Conservation (phyloP, 169 alveolate species). For the Plasmodium knowlesi region DNA sequence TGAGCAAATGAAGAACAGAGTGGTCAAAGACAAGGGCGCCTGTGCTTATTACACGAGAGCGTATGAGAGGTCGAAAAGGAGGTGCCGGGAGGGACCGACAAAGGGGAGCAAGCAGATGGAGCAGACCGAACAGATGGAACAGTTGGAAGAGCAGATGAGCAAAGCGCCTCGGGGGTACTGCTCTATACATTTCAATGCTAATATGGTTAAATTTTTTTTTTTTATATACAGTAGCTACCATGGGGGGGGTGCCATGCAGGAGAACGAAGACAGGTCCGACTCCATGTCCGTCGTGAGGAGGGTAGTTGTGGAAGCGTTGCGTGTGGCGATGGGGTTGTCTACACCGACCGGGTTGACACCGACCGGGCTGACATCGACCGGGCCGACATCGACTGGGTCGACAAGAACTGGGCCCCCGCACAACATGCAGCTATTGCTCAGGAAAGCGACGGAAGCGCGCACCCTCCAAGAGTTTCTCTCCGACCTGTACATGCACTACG, state of each 20-base stretch:
- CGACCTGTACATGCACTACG: conserved; percentile 22
- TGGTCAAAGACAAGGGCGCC: background rate
- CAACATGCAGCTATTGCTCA: background rate
- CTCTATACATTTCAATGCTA: conserved; percentile 19
- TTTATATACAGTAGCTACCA: background rate
- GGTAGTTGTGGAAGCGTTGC: background rate
- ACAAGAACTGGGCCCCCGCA: background rate
- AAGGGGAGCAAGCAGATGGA: background rate
- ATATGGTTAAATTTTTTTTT: conserved; percentile 26
- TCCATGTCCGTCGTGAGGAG: background rate
- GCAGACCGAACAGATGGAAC: background rate
- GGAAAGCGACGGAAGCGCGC: background rate
- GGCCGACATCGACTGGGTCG: background rate
- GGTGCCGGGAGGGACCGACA: background rate
- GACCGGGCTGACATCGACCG: background rate
- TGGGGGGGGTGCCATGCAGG: background rate
- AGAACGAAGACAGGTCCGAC: background rate
- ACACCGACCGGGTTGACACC: background rate
- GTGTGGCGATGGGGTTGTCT: background rate
- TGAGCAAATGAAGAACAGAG: background rate
- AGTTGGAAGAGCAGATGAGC: background rate
- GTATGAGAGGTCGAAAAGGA: background rate
- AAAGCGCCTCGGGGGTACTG: background rate
- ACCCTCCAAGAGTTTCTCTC: background rate
- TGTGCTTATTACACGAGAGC: background rate